Evolutionary conservation across 2,329 filamentous ascomycete species (phyloP), one percentile per base, ranked within the genome.

Genomic region (Aspergillus sp.): DNA sequence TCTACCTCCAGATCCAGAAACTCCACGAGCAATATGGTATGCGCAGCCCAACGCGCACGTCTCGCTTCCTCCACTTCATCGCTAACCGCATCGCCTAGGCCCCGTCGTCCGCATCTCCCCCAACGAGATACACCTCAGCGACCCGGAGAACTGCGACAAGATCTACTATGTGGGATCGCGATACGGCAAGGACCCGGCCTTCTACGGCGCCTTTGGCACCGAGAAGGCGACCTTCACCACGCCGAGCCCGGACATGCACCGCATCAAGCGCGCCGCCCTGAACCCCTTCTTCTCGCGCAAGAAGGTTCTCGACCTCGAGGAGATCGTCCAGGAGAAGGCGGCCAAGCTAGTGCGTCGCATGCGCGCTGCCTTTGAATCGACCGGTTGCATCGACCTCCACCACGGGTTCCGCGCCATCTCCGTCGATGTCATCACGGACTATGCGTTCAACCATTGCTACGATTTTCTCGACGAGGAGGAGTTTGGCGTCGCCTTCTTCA

Each of bases 231-330:
- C 70, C 56, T 74, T 71, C 47, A 58, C 62, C 9, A 65, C 64
- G 1, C 44, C 59, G 16, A 60, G 58, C 45, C 58, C 63, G 41
- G 61, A 66, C 16, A 48, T 62, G 11, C 66, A 69, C 53, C 65
- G 64, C 10, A 54, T 62, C 6, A 64, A 66, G 43, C 59, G 67
- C 29, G 57, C 64, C 16, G 62, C 66, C 2, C 54, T 69, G 45
- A 67, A 61, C 49, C 63, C 65, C 14, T 67, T 66, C 56, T 69
- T 69, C 52, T 67, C 67, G 1, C 54, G 55, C n/a, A 57, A 58
- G 40, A 56, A 55, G 9, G 62, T 68, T 16, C 42, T 56, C 3
- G 55, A 56, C 2, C 52, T 66, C 20, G 65, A 69, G 50, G 55
- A 60, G 1, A 53, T 65, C 5, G 58, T 70, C 25, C 54, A 62